Evolutionary conservation across 2,329 filamentous ascomycete species (phyloP).

Genomic region (Amesomyces nigricolor): DNA sequence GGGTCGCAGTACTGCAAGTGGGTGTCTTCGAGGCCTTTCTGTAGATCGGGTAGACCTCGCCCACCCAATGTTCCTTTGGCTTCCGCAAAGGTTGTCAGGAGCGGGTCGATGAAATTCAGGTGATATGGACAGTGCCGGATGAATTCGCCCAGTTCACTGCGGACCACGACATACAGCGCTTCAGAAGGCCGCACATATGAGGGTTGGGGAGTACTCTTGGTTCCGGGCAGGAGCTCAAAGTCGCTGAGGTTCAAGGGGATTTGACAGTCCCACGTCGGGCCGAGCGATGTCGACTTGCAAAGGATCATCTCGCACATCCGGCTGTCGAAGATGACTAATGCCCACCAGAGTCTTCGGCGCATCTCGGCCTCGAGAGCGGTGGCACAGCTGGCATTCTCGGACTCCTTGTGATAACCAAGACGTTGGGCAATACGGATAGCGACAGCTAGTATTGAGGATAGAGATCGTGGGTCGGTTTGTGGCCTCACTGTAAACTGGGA

Average conservation of each 20-base stretch:
- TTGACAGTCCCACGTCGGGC: slow-evolving; percentile 39
- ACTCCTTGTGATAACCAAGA: slow-evolving; percentile 51
- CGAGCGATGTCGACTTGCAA: slow-evolving; percentile 28
- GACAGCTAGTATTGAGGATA: slow-evolving; percentile 48
- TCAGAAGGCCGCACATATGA: slow-evolving; percentile 34
- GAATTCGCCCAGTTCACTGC: slow-evolving; percentile 37
- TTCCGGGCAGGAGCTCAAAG: slow-evolving; percentile 39
- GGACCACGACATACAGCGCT: slow-evolving; percentile 37
- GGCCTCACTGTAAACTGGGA: slow-evolving; percentile 43
- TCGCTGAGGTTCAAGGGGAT: slow-evolving; percentile 42
- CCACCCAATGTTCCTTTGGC: slow-evolving; percentile 17
- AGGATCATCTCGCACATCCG: slow-evolving; percentile 50
- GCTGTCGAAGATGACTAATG: slow-evolving; percentile 50
- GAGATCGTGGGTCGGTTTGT: slow-evolving; percentile 42
- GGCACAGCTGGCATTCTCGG: slow-evolving; percentile 23
- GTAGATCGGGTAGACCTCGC: slow-evolving; percentile 32
- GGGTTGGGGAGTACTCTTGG: slow-evolving; percentile 31
- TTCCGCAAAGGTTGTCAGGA: slow-evolving; percentile 28
- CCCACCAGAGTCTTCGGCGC: slow-evolving; percentile 58
- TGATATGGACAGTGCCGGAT: slow-evolving; percentile 32
- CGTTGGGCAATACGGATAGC: slow-evolving; percentile 53
- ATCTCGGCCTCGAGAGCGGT: slow-evolving; percentile 50
- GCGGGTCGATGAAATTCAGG: slow-evolving; percentile 33
- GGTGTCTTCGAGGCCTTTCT: slow-evolving; percentile 39
- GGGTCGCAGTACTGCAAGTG: slow-evolving; percentile 40